phyloP scores from a whole-genome alignment of 169 alveolate genomes.

The Plasmodium coatneyi region DNA sequence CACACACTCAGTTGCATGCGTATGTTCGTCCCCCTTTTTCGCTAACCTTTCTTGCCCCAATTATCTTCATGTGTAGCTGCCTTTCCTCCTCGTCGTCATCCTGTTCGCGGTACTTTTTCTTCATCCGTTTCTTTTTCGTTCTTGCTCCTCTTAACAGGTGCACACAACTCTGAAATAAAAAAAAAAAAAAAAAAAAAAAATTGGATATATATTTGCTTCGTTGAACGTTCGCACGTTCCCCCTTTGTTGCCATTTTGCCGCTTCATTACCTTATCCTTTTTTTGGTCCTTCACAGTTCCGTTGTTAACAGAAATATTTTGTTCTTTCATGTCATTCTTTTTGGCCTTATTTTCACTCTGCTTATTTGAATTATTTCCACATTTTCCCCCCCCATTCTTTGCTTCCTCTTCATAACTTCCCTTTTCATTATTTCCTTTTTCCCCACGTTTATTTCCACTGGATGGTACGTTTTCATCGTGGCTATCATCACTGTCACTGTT shows the following conservation, averaged over 20 bases:
- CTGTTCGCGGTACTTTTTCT: conserved; percentile 54
- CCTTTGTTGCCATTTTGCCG: neutral
- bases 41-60: conserved; percentile 37
- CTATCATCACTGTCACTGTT: neutral
- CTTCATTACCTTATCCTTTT: conserved; percentile 23
- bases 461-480: neutral
- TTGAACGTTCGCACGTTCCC: neutral
- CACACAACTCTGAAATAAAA: conserved; percentile 33
- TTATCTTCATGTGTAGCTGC: conserved; percentile 53
- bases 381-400: neutral
- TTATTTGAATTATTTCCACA: conserved; percentile 19
- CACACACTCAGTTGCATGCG: neutral
- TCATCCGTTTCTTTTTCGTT: conserved; percentile 59
- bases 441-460: neutral
- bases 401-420: neutral
- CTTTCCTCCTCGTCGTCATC: conserved; percentile 63
- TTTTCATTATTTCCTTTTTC: neutral
- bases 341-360: neutral
- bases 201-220: neutral
- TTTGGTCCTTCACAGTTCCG: neutral
- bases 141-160: conserved; percentile 66
- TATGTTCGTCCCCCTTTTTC: neutral
- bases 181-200: neutral
- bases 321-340: neutral
- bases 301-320: neutral